Base-by-base conservation (phyloP, 148 eudicot species). In the Simmondsia chinensis region DNA sequence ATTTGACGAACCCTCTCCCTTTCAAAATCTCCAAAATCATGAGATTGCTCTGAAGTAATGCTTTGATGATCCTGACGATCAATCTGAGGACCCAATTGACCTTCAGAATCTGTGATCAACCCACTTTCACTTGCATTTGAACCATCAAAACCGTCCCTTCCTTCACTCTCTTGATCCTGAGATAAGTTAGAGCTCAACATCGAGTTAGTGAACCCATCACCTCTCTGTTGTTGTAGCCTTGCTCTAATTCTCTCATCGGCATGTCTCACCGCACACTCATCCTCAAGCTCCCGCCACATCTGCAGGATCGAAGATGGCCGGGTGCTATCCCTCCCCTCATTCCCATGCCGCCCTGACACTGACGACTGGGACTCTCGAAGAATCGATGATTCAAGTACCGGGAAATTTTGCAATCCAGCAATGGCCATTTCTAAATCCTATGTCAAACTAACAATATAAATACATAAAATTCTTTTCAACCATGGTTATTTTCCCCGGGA, bases 201-300 rank as follows among this genome's bases (percentile, higher is more conserved):
- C 20, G 59, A 65, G 15, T 60, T 43, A 54, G 47, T 51, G 14
- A 63, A 59, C 5, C 43, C 63, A 29, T 63, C 64, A 54, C 38
- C 51, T 4, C 52, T 54, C 57, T 57, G 65, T 2, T 23, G 67
- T 24, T 22, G 59, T 28, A 53, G 31, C 40, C 73, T 53, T 21
- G 42, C 53, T 47, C 70, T 61, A 9, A 33, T 50, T 35, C 66
- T 46, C 45, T 20, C 54, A 32, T 55, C 57, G 17, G 75, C 37
- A 42, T 56, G 71, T 54, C 46, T 57, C 54, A 72, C 52, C 31
- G 54, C 55, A 33, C 76, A 71, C 48, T 88, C 94, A 61, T 69
- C 76, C 66, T 89, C 97, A 20, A 84, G 69, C 46, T 84, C 84
- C 40, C 75, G 68, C 94, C 94, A 78, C 84, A 88, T 83, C 64